Percentiles rank a stretch among this genome's conserved stretches.
Conservation (phyloP, 2,329 filamentous ascomycete genomes). For the Phaeomoniella chlamydospora region DNA sequence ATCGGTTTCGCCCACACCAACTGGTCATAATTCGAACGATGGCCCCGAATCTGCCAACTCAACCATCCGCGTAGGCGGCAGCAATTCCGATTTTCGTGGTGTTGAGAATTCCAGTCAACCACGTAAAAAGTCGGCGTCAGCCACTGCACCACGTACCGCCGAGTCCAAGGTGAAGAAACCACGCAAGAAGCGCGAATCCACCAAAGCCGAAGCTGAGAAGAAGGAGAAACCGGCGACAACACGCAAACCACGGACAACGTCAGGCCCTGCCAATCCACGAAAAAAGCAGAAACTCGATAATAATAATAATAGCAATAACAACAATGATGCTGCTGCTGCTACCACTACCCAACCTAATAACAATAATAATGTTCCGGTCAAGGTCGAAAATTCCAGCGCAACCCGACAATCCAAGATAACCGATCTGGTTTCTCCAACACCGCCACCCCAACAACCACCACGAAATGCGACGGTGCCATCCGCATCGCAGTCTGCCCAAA, state of each 20-base stretch:
- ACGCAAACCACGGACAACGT: conserved; percentile 9
- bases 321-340: no score
- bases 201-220: conserved; percentile 14
- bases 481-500: conserved; percentile 11
- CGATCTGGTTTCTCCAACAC: conserved; percentile 18
- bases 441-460: conserved; percentile 9
- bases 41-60: background rate
- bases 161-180: conserved; percentile 18
- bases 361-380: background rate
- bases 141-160: conserved; percentile 8
- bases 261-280: conserved; percentile 23
- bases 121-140: no score
- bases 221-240: conserved; percentile 9
- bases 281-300: conserved; percentile 30
- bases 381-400: conserved; percentile 7
- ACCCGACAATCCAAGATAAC: conserved; percentile 24
- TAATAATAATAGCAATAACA: background rate
- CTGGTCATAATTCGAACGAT: background rate
- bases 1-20: background rate
- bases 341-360: no score
- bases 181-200: conserved; percentile 21
- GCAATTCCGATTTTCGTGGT: conserved; percentile 1
- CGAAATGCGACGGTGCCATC: conserved; percentile 2
- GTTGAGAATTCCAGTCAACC: conserved; percentile 2
- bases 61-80: conserved; percentile 2